Base-by-base conservation (phyloP, 2,329 filamentous ascomycete genomes). In the Claviceps spartinae region DNA sequence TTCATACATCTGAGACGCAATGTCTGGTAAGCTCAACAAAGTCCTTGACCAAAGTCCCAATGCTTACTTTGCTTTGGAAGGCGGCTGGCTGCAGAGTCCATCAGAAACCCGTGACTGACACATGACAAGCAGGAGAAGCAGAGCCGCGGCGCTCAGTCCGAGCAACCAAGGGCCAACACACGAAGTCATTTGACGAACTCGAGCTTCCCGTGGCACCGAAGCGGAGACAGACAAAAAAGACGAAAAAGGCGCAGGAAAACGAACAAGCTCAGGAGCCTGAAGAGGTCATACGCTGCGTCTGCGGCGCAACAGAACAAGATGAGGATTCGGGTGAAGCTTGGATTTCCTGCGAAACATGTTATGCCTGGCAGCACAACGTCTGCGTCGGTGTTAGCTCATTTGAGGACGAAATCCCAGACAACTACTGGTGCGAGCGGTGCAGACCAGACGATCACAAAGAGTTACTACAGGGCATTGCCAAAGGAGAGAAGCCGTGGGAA, bases 281-380 rank as follows among this genome's bases (percentile, higher is more conserved):
- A 49, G 86, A 89, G 62, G 78, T 93, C 58, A 95, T 97, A 57
- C 85, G 91, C 59, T 98, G 91, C 67, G 86, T 96, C 48, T 98
- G 91, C 64, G 91, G 93, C 59, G 85, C 88, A 54, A 86, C 86
- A 45, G 85, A 87, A 60, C 85, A 89, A 58, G 86, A 90, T 54
- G 87, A 91, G 59, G 87, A 94, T 59, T 83, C 87, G 14, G 87
- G 86, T 58, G 85, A 93, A 60, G 83, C 89, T 50, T 97, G 95
- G 89, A 95, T 98, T 62, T 88, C 86, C 55, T 98, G 93, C 72
- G 93, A 98, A 67, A 81, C 79, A 47, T 98, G 93, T 68, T 82
- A 81, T 48, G 91, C 85, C 43, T 98, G 93, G 93, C 93, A 98
- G 69, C 93, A 98, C 69, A 96, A 96, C 63, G 84, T 94, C 57